phyloP scores from a whole-genome alignment of 2,329 filamentous ascomycete species.

The Cladophialophora chaetospira region DNA sequence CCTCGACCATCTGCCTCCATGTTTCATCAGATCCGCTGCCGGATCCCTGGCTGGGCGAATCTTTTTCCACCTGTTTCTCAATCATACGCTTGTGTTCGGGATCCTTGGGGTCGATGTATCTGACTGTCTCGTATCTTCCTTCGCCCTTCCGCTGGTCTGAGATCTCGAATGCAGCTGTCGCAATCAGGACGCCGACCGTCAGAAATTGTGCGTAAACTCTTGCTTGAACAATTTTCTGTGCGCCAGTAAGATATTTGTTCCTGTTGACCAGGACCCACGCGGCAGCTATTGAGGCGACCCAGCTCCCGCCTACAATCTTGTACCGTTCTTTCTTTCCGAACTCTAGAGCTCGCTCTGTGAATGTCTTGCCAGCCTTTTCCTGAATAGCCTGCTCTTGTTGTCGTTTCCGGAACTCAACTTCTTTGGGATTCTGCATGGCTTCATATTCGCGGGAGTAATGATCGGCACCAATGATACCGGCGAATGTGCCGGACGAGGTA shows the following conservation, averaged over 20 bases:
- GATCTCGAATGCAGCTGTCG: conserved; percentile 79
- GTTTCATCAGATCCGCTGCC: conserved; percentile 58
- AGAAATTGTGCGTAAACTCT: conserved; percentile 91
- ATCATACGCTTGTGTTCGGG: conserved; percentile 80
- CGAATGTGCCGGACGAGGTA: conserved; percentile 78
- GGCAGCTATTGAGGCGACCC: conserved; percentile 77
- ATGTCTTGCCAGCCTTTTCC: conserved; percentile 57
- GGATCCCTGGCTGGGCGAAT: conserved; percentile 15
- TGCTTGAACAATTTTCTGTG: conserved; percentile 91
- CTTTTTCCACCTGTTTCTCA: conserved; percentile 69
- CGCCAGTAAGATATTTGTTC: conserved; percentile 70
- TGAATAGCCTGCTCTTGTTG: conserved; percentile 59
- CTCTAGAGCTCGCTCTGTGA: conserved; percentile 63
- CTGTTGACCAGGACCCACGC: conserved; percentile 76
- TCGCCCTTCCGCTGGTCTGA: conserved; percentile 73
- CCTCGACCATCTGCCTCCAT: conserved; percentile 68
- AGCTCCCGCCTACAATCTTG: conserved; percentile 77
- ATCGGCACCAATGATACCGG: conserved; percentile 86
- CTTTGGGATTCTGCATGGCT: conserved; percentile 66
- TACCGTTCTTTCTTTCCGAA: conserved; percentile 84
- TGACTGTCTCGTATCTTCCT: conserved; percentile 69
- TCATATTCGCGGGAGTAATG: conserved; percentile 71
- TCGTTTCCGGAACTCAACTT: conserved; percentile 65
- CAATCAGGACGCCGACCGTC: conserved; percentile 79
- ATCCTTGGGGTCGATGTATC: conserved; percentile 77